Conservation (phyloP, 306 rosid genomes). For the Cercis canadensis region DNA sequence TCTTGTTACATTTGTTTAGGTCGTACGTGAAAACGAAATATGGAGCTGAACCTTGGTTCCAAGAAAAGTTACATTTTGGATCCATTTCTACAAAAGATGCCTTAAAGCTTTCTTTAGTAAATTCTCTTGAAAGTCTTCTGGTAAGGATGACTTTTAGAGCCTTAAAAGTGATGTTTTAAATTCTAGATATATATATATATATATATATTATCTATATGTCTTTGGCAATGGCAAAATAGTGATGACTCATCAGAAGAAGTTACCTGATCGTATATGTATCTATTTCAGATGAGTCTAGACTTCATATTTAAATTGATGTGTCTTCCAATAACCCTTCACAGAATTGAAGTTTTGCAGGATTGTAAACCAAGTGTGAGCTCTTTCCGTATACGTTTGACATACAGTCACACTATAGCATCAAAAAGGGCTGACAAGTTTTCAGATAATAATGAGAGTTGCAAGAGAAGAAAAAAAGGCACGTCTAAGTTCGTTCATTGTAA, state of each 20-base stretch:
- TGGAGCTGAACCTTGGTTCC: slow-evolving; percentile 73
- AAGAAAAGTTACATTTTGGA: slow-evolving; percentile 42
- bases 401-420: slow-evolving; percentile 46
- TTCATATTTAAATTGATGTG: slow-evolving; percentile 13
- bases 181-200: too few relatives aligned
- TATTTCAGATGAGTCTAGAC: neutral
- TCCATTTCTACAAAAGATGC: slow-evolving; percentile 78
- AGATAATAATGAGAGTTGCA: slow-evolving; percentile 46
- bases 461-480: slow-evolving; percentile 81
- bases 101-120: slow-evolving; percentile 54
- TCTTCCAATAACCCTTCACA: slow-evolving; percentile 23
- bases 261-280: neutral
- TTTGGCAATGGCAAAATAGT: neutral
- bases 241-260: slow-evolving; percentile 4
- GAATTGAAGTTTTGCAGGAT: slow-evolving; percentile 65
- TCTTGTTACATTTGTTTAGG: slow-evolving; percentile 49
- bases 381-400: slow-evolving; percentile 74
- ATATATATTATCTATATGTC: neutral
- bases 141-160: slow-evolving; percentile 47
- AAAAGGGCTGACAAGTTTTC: slow-evolving; percentile 38
- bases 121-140: slow-evolving; percentile 69
- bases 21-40: slow-evolving; percentile 61
- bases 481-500: slow-evolving; percentile 11
- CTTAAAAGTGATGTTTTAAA: too few relatives aligned
- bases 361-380: slow-evolving; percentile 58